Conservation (phyloP, 257 asterid genomes). For the Handroanthus guayacan region DNA sequence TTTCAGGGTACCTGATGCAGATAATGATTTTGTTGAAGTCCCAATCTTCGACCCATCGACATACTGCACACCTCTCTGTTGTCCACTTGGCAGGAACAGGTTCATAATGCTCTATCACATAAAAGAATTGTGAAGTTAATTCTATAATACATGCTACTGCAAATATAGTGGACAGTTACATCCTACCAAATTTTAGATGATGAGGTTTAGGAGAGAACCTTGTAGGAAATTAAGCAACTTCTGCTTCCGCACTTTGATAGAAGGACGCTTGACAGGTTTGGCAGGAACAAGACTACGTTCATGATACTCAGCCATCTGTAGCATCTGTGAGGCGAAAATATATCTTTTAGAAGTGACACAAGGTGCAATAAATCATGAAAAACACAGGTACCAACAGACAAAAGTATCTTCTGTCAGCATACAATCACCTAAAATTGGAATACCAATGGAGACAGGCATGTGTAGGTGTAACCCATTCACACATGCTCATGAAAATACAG, state of each 20-base stretch:
- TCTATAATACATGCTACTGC: conserved; percentile 22
- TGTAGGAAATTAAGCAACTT: conserved; percentile 81
- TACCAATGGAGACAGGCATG: background rate
- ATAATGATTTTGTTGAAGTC: conserved; percentile 93
- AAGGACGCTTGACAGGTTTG: conserved; percentile 81
- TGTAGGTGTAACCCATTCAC: conserved; percentile 4
- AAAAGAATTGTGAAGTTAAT: conserved; percentile 38
- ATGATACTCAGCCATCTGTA: conserved; percentile 86
- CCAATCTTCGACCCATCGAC: conserved; percentile 99
- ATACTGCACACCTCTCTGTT: conserved; percentile 99
- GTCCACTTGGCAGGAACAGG: conserved; percentile 97
- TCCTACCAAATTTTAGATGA: conserved; percentile 25
- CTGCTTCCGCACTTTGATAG: conserved; percentile 87
- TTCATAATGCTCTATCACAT: conserved; percentile 77
- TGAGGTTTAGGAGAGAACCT: conserved; percentile 55
- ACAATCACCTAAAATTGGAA: conserved; percentile 10
- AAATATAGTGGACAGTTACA: conserved; percentile 32
- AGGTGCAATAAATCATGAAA: background rate
- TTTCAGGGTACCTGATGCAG: conserved; percentile 59
- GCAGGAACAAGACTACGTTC: conserved; percentile 73
- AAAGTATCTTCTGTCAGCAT: conserved; percentile 27
- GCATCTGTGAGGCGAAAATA: conserved; percentile 66
- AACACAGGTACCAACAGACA: conserved; percentile 11
- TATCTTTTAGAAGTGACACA: background rate
- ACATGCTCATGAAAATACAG: conserved; percentile 22